Evolutionary conservation across 2,329 filamentous ascomycete genomes (phyloP).

Genomic region (Epichloe uncinata): DNA sequence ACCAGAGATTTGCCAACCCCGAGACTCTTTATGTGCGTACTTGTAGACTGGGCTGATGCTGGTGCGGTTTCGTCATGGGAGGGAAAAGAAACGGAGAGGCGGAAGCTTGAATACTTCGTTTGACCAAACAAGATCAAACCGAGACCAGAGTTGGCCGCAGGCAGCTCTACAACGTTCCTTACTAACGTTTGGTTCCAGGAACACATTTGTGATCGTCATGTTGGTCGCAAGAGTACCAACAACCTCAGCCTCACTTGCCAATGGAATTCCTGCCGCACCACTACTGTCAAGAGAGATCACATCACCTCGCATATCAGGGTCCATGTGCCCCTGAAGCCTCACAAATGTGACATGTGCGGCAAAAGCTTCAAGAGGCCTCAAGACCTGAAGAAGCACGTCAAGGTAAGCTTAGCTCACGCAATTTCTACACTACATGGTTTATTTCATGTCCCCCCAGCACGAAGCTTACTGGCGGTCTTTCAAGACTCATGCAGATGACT

Average conservation of each 20-base stretch:
- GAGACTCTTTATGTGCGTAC: slow-evolving; percentile 47
- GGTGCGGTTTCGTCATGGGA: not conserved
- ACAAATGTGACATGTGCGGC: slow-evolving; percentile 97
- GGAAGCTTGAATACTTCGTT: not conserved
- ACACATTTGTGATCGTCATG: slow-evolving; percentile 95
- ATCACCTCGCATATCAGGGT: slow-evolving; percentile 98
- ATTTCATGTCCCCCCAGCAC: not conserved
- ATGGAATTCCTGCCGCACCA: slow-evolving; percentile 92
- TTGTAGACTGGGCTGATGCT: not conserved
- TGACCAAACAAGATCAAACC: not conserved
- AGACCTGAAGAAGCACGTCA: slow-evolving; percentile 98
- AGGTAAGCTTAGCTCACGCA: slow-evolving; percentile 34
- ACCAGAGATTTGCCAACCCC: slow-evolving; percentile 42
- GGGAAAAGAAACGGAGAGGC: not conserved
- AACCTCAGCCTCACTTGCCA: slow-evolving; percentile 95
- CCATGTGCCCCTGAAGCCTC: slow-evolving; percentile 95
- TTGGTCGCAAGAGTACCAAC: slow-evolving; percentile 97
- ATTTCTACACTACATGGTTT: not conserved
- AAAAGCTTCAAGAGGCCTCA: slow-evolving; percentile 99
- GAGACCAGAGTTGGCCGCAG: not conserved
- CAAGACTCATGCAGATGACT: slow-evolving; percentile 86
- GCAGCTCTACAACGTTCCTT: not conserved
- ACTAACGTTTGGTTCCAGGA: slow-evolving; percentile 45
- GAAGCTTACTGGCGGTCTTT: slow-evolving; percentile 10
- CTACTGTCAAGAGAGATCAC: slow-evolving; percentile 96